These are phyloP conservation scores for Entomortierella chlamydospora DNA, from an alignment of 192 early-diverging fungal species.

Conservation along the genomic window DNA sequence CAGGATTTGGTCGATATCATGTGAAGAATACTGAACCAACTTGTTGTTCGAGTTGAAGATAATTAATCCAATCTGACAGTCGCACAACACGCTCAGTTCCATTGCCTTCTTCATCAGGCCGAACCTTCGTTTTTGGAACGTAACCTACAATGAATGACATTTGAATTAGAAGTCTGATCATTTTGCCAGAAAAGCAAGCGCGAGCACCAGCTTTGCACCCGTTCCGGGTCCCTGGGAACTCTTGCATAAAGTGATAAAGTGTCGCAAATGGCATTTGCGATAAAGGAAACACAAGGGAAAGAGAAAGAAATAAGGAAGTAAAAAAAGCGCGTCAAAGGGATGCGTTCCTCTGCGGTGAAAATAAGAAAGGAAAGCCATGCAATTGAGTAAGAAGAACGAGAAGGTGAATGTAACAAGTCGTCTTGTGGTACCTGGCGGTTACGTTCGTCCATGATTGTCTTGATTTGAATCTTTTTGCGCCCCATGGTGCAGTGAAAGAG, in stretches of 20 bases:
- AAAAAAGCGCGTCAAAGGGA: too few relatives aligned
- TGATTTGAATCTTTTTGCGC: slow-evolving; percentile 94
- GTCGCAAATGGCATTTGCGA: too few relatives aligned
- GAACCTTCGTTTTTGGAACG: slow-evolving; percentile 93
- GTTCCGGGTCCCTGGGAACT: not conserved
- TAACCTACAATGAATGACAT: slow-evolving; percentile 67
- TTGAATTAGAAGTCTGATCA: too few relatives aligned
- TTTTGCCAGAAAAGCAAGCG: too few relatives aligned
- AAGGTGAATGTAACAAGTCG: not conserved
- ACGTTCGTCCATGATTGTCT: slow-evolving; percentile 88
- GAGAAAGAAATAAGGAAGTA: too few relatives aligned
- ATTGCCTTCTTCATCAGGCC: slow-evolving; percentile 98
- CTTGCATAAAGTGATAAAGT: too few relatives aligned
- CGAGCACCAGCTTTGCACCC: not conserved
- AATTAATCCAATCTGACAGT: slow-evolving; percentile 95
- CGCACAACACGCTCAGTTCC: slow-evolving; percentile 94
- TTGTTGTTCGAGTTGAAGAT: slow-evolving; percentile 96
- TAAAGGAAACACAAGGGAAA: too few relatives aligned
- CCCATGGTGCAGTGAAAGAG: slow-evolving; percentile 78
- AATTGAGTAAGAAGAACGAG: too few relatives aligned
- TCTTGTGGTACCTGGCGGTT: slow-evolving; percentile 84
- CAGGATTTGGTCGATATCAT: slow-evolving; percentile 94
- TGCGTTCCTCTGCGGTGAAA: too few relatives aligned
- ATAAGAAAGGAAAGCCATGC: not conserved
- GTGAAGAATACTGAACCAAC: slow-evolving; percentile 93